phyloP scores from a whole-genome alignment of 192 early-diverging fungal species.

The Backusella mclennaniae region DNA sequence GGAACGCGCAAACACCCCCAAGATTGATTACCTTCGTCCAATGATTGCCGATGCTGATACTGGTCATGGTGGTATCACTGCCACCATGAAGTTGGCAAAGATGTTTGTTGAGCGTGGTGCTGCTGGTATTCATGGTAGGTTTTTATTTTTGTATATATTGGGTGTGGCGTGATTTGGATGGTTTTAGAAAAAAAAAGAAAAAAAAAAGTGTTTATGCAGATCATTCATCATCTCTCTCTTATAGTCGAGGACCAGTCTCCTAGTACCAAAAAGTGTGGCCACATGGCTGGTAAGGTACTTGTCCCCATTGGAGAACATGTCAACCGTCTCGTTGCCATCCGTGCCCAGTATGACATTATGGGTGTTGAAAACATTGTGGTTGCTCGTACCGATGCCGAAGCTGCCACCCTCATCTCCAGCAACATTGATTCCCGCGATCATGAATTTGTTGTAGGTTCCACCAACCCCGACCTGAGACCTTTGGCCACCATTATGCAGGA shows the following conservation, averaged over 20 bases:
- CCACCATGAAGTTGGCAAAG: slow-evolving; percentile 95
- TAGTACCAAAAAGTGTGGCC: slow-evolving; percentile 98
- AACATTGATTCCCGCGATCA: slow-evolving; percentile 97
- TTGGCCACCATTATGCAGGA: slow-evolving; percentile 75
- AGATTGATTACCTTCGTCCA: slow-evolving; percentile 88
- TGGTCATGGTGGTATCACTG: slow-evolving; percentile 98
- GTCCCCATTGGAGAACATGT: slow-evolving; percentile 98
- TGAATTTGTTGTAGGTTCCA: slow-evolving; percentile 91
- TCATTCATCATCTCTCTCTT: background rate
- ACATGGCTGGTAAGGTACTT: slow-evolving; percentile 99
- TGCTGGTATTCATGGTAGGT: slow-evolving; percentile 80
- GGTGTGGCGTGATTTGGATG: background rate
- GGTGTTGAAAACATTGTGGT: slow-evolving; percentile 93
- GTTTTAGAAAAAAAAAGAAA: background rate
- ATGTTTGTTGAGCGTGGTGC: slow-evolving; percentile 98
- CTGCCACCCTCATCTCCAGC: slow-evolving; percentile 93
- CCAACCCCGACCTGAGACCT: slow-evolving; percentile 73
- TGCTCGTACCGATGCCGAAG: slow-evolving; percentile 95
- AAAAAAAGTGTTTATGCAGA: background rate
- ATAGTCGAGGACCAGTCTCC: slow-evolving; percentile 87
- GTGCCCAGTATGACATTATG: slow-evolving; percentile 98
- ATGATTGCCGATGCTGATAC: slow-evolving; percentile 98
- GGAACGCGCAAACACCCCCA: slow-evolving; percentile 68
- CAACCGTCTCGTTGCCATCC: slow-evolving; percentile 91
- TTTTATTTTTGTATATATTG: background rate